phyloP scores from a whole-genome alignment of 768 basidiomycete genomes.

The Lactarius quietus region DNA sequence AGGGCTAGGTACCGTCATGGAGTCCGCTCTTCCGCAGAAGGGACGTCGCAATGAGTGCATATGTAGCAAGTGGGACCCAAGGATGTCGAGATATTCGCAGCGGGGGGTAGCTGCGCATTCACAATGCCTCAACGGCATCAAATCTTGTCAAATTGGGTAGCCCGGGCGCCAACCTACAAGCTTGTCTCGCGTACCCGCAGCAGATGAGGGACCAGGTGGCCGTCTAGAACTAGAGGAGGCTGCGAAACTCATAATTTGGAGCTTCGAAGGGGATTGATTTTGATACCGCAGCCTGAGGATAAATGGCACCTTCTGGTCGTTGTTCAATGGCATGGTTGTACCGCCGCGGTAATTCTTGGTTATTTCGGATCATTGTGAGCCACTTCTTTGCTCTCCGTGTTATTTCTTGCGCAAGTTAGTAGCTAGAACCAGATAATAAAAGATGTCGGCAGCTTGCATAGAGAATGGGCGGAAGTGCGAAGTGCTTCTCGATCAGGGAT shows the following conservation, averaged over 20 bases:
- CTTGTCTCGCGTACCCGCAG: not conserved
- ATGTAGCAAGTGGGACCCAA: not conserved
- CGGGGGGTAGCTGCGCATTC: not conserved
- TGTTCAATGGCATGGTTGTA: not conserved
- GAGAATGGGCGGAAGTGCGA: too few relatives aligned
- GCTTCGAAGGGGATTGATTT: not conserved
- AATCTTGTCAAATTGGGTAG: not conserved
- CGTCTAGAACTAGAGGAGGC: not conserved
- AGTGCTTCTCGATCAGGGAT: too few relatives aligned
- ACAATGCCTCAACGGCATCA: not conserved
- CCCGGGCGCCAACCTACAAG: not conserved
- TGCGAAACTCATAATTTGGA: not conserved
- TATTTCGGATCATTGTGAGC: too few relatives aligned
- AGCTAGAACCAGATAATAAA: too few relatives aligned
- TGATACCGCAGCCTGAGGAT: not conserved
- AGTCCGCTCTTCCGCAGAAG: not conserved
- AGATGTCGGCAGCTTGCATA: too few relatives aligned
- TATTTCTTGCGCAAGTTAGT: too few relatives aligned
- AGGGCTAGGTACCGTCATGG: not conserved
- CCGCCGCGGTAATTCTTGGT: not conserved
- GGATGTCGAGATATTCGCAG: not conserved
- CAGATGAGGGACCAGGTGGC: not conserved
- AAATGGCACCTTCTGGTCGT: not conserved
- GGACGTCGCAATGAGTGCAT: not conserved
- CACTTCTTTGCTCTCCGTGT: too few relatives aligned